phyloP scores from a whole-genome alignment of 1,139 yeast genomes.

The Scheffersomyces segobiensis region DNA sequence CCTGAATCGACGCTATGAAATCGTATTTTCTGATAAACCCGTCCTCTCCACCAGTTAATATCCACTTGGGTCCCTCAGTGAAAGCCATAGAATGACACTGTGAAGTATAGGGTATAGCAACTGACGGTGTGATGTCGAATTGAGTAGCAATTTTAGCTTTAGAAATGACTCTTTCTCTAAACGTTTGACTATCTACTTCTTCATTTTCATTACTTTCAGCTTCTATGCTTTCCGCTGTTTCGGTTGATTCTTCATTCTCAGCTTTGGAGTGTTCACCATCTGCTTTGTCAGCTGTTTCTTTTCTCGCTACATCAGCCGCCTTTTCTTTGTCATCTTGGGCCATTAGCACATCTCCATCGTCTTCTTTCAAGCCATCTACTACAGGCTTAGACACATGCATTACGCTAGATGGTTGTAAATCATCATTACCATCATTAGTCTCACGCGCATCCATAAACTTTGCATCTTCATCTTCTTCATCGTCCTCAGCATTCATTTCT shows the following conservation, averaged over 20 bases:
- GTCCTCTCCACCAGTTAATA: slow-evolving; percentile 95
- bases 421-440: slow-evolving; percentile 8
- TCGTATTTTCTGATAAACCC: slow-evolving; percentile 92
- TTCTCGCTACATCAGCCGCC: slow-evolving; percentile 5
- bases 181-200: slow-evolving; percentile 6
- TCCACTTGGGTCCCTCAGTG: slow-evolving; percentile 82
- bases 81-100: slow-evolving; percentile 77
- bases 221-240: slow-evolving; percentile 3
- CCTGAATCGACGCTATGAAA: slow-evolving; percentile 80
- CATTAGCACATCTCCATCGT: slow-evolving; percentile 6
- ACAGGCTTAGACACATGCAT: slow-evolving; percentile 7
- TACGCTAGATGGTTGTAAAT: background rate
- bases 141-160: slow-evolving; percentile 48
- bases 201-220: slow-evolving; percentile 8
- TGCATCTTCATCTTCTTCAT: slow-evolving; percentile 13
- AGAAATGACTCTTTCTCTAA: slow-evolving; percentile 39
- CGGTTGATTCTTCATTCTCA: slow-evolving; percentile 1
- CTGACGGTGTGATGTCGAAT: slow-evolving; percentile 65
- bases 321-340: slow-evolving; percentile 6
- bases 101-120: slow-evolving; percentile 70
- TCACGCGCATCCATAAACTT: slow-evolving; percentile 24
- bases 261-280: slow-evolving; percentile 1
- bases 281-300: slow-evolving; percentile 6
- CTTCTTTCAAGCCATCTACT: slow-evolving; percentile 12
- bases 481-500: slow-evolving; percentile 9